These are phyloP conservation scores for Dictyostelium purpureum DNA, from an alignment of 78 protist genomes.

Conservation along the genomic window DNA sequence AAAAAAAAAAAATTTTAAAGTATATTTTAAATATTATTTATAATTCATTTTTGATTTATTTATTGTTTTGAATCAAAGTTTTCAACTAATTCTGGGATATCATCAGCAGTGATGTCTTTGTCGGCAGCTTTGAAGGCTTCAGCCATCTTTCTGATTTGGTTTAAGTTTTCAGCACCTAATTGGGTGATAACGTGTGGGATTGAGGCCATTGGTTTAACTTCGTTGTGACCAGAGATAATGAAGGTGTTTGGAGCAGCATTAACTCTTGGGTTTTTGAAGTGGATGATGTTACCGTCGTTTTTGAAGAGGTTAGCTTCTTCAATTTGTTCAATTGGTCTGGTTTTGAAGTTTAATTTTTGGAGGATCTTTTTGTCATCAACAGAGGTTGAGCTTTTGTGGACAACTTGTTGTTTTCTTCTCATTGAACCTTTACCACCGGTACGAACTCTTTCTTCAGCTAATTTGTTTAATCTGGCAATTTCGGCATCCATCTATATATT, in stretches of 20 bases:
- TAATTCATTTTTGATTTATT: constrained; percentile 9
- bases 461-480: constrained; percentile 59
- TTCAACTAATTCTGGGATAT: constrained; percentile 66
- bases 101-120: background rate
- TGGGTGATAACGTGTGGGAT: constrained; percentile 81
- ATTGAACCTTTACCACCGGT: constrained; percentile 94
- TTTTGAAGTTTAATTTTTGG: constrained; percentile 44
- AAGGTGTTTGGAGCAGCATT: constrained; percentile 77
- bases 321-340: constrained; percentile 68
- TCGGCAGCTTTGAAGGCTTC: background rate
- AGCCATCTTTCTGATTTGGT: constrained; percentile 49
- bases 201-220: constrained; percentile 69
- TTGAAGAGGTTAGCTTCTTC: constrained; percentile 85
- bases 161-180: constrained; percentile 76
- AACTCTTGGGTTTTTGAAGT: constrained; percentile 84
- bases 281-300: constrained; percentile 85
- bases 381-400: constrained; percentile 25
- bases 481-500: constrained; percentile 25
- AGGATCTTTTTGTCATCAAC: constrained; percentile 63
- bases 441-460: constrained; percentile 73
- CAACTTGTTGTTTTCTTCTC: constrained; percentile 86
- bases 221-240: constrained; percentile 81
- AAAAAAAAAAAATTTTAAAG: background rate
- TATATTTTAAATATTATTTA: background rate
- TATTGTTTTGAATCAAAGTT: constrained; percentile 39